A percentile compares a stretch with the other conserved stretches of the same genome.
phyloP scores from a whole-genome alignment of 345 rosid genomes.

The Zanthoxylum bungeanum region DNA sequence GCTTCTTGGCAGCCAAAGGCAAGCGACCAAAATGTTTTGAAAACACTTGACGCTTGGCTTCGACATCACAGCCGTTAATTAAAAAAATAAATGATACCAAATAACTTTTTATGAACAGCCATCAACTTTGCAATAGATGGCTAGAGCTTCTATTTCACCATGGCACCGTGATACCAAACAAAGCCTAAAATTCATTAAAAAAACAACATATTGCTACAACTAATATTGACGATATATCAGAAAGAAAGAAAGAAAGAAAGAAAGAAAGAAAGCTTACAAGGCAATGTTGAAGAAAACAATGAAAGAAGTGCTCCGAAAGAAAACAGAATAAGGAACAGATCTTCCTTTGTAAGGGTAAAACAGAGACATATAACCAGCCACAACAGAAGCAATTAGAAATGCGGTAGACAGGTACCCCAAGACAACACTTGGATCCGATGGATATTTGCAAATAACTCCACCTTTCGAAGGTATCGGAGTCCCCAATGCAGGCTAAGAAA shows the following conservation, averaged over 20 bases:
- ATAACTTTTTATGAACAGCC: background rate
- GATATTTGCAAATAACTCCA: constrained; percentile 75
- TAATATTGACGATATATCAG: no score
- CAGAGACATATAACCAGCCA: constrained; percentile 58
- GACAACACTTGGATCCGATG: constrained; percentile 65
- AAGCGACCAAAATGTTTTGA: background rate
- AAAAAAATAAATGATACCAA: no score
- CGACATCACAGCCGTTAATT: background rate
- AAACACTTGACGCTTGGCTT: background rate
- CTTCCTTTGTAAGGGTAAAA: constrained; percentile 75
- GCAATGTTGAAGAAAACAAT: constrained; percentile 71
- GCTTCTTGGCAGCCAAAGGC: background rate
- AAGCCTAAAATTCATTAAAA: background rate
- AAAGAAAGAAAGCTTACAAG: constrained; percentile 42
- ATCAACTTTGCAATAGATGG: no score
- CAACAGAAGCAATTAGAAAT: constrained; percentile 48
- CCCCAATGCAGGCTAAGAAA: constrained; percentile 61
- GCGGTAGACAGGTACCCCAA: constrained; percentile 66
- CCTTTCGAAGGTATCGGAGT: constrained; percentile 58
- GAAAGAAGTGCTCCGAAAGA: constrained; percentile 59
- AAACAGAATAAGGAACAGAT: constrained; percentile 61
- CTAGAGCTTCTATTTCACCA: background rate
- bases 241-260: background rate
- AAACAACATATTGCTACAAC: background rate
- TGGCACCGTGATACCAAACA: background rate